Base-by-base conservation (phyloP, 1,284 basidiomycete genomes). In the Naganishia albida region DNA sequence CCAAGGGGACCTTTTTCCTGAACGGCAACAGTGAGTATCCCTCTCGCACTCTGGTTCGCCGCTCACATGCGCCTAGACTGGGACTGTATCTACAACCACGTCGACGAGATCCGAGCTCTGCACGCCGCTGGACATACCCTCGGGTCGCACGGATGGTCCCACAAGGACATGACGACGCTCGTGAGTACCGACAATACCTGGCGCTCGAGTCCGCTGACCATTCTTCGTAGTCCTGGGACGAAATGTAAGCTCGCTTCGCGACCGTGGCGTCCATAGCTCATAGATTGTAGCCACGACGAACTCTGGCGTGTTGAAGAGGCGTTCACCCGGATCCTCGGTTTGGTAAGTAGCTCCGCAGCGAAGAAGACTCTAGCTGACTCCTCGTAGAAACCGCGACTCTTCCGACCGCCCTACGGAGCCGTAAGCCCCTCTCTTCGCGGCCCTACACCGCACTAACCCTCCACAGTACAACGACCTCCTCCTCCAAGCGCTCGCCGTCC, bases 1-100 rank as follows among this genome's bases (percentile, higher is more conserved):
- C 76, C 16, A 82, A 80, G 54, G 84, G 80, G 3, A 85, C 84
- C 1, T 86, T 85, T 75, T 86, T 85, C 82, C 71, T 85, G 76
- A 85, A 74, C 71, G 81, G 80, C 15, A 68, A 72, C 67, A 59
- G 57, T 60, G 30, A 60, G 57, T 50, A n/a, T 7, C 15, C 25
- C 7, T 30, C 6, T n/a, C 8, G 34, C 30, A 34, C 39, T 43
- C 44, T n/a, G n/a, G n/a, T n/a, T n/a, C n/a, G n/a, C n/a, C n/a
- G n/a, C n/a, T n/a, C n/a, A n/a, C n/a, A n/a, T n/a, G 20, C 63
- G 79, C 81, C 65, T 81, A 57, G 55, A 75, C 69, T 72, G 78
- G 55, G 82, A 70, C n/a, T 85, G 85, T 73, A 85, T 86, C 70
- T 86, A 85, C 75, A 75, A 78, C 69, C 67, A 70, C 6, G 77